Evolutionary conservation across 2,329 filamentous ascomycete species (phyloP).

Genomic region (Penicillium sp.): DNA sequence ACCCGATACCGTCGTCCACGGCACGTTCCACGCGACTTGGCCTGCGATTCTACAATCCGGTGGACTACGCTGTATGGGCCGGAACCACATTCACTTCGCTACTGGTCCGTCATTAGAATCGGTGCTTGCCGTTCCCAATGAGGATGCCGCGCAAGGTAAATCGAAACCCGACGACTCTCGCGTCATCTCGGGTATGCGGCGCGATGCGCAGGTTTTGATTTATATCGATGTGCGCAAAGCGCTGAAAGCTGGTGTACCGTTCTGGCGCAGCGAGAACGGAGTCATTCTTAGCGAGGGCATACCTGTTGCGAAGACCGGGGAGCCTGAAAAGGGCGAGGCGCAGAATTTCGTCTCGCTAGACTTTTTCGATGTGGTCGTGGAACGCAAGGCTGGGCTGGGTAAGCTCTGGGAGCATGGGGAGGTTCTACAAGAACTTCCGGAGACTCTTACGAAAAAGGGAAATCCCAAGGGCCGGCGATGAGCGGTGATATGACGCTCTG

Average conservation of each 20-base stretch:
- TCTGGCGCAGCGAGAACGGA: conserved; percentile 78
- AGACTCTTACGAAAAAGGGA: conserved; percentile 41
- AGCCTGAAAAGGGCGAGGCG: conserved; percentile 50
- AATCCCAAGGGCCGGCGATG: conserved; percentile 31
- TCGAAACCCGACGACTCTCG: conserved; percentile 23
- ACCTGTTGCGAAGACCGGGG: conserved; percentile 30
- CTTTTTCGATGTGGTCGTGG: conserved; percentile 71
- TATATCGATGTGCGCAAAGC: conserved; percentile 71
- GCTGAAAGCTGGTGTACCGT: conserved; percentile 62
- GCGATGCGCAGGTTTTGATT: conserved; percentile 72
- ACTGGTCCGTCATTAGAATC: conserved; percentile 61
- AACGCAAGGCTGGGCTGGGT: conserved; percentile 70
- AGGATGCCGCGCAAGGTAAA: conserved; percentile 18
- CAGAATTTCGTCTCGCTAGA: conserved; percentile 61
- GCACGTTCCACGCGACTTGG: conserved; percentile 84
- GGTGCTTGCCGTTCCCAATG: conserved; percentile 29
- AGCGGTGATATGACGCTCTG: neutral
- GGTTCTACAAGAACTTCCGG: conserved; percentile 51
- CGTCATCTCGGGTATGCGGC: conserved; percentile 79
- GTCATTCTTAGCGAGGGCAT: conserved; percentile 63
- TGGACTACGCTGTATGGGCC: conserved; percentile 74
- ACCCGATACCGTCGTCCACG: conserved; percentile 73
- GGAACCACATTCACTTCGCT: conserved; percentile 90
- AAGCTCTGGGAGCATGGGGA: conserved; percentile 65
- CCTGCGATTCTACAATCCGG: conserved; percentile 70